phyloP scores from a whole-genome alignment of 2,329 filamentous ascomycete genomes.

The Pezicula carpinea region DNA sequence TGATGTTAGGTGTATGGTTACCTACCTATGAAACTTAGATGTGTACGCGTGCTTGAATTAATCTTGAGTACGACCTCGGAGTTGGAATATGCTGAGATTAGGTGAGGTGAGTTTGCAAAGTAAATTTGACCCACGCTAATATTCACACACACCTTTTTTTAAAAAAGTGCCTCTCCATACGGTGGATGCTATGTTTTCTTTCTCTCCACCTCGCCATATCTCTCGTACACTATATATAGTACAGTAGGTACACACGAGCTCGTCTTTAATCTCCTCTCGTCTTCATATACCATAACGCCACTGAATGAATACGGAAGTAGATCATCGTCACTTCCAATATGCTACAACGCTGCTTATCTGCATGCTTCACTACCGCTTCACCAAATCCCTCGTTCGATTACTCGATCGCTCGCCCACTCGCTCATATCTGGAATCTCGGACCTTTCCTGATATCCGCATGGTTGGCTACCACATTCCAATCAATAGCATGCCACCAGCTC shows the following conservation, averaged over 20 bases:
- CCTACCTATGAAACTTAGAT: too few species aligned
- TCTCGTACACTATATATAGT: conserved; percentile 1
- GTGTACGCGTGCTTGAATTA: too few species aligned
- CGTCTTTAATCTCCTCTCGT: neutral
- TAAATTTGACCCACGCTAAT: too few species aligned
- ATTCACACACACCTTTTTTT: too few species aligned
- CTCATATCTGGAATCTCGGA: neutral
- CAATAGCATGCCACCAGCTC: conserved; percentile 81
- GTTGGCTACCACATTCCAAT: conserved; percentile 71
- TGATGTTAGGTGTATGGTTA: too few species aligned
- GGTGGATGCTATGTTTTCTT: too few species aligned
- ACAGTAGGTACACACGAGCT: too few species aligned
- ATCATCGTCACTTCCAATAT: neutral
- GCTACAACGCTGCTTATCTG: neutral
- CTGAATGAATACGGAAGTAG: neutral
- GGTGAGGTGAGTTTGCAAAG: too few species aligned
- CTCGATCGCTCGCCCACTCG: neutral
- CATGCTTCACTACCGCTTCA: neutral
- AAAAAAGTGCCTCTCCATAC: too few species aligned
- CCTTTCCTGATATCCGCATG: conserved; percentile 8
- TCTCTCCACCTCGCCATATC: neutral
- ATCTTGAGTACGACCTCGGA: too few species aligned
- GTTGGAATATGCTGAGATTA: too few species aligned
- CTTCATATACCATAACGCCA: conserved; percentile 2
- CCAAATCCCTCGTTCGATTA: neutral